A percentile compares a stretch with the other conserved stretches of the same genome.
Conservation (phyloP, 257 asterid species). For the Plantago ovata region DNA sequence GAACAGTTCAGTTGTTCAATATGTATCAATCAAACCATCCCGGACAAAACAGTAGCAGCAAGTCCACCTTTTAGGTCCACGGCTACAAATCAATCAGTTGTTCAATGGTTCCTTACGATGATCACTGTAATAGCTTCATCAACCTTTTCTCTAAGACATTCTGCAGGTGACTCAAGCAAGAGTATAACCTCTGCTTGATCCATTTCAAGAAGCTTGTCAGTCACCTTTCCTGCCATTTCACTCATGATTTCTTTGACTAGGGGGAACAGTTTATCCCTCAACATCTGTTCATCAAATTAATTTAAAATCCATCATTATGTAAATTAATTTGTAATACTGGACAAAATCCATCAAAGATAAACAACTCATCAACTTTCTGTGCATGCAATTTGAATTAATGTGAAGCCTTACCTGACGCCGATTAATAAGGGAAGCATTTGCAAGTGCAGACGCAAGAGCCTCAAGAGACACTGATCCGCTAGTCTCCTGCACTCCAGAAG, state of each 20-base stretch:
- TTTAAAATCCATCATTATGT: no score
- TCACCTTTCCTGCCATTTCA: conserved; percentile 47
- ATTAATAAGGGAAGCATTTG: conserved; percentile 45
- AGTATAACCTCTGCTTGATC: conserved; percentile 52
- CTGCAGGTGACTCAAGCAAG: conserved; percentile 49
- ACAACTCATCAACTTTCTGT: neutral
- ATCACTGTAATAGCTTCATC: conserved; percentile 27
- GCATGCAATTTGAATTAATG: neutral
- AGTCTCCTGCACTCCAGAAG: conserved; percentile 31
- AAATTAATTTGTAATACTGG: no score
- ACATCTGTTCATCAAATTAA: conserved; percentile 31
- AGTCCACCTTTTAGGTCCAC: no score
- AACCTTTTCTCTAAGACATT: conserved; percentile 49
- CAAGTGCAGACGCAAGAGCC: conserved; percentile 52
- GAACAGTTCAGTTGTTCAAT: no score
- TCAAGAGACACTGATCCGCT: conserved; percentile 38
- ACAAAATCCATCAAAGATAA: no score
- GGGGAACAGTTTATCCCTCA: conserved; percentile 51
- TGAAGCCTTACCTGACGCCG: conserved; percentile 44
- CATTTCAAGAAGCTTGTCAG: conserved; percentile 55
- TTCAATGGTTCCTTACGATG: no score
- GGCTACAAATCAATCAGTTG: no score
- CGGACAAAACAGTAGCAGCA: no score
- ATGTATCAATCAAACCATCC: no score
- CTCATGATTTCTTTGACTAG: conserved; percentile 49